A percentile compares a stretch with the other conserved stretches of the same genome.
phyloP scores from a whole-genome alignment of 345 rosid genomes.

The Linum usitatissimum region DNA sequence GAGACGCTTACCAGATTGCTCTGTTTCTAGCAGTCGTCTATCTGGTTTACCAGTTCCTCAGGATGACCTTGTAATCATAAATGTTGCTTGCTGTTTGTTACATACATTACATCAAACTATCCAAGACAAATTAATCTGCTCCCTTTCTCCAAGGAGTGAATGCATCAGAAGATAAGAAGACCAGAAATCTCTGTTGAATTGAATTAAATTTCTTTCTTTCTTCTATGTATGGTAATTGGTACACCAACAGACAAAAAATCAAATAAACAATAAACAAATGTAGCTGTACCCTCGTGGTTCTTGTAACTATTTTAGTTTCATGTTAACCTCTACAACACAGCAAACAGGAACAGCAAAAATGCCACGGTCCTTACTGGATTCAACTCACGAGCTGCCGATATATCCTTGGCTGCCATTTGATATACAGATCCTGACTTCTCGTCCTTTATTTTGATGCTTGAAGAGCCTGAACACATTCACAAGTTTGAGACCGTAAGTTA shows the following conservation, averaged over 20 bases:
- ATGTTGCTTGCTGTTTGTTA: too few relatives aligned
- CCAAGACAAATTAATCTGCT: too few relatives aligned
- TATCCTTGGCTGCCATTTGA: constrained; percentile 38
- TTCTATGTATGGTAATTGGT: constrained; percentile 7
- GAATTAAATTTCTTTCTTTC: background rate
- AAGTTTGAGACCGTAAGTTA: background rate
- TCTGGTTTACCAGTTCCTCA: constrained; percentile 77
- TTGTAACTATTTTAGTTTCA: constrained; percentile 10
- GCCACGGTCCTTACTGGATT: constrained; percentile 13
- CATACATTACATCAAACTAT: background rate
- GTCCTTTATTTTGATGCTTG: constrained; percentile 59
- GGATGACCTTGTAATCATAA: constrained; percentile 44
- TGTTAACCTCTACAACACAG: constrained; percentile 24
- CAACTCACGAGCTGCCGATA: constrained; percentile 28
- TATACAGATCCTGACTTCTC: constrained; percentile 34
- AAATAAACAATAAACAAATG: constrained; percentile 18
- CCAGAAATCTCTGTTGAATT: background rate
- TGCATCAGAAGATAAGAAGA: background rate
- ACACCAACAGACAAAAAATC: constrained; percentile 10
- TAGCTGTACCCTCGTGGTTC: constrained; percentile 3
- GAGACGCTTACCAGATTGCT: constrained; percentile 71
- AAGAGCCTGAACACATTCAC: constrained; percentile 45
- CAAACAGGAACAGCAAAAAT: constrained; percentile 23
- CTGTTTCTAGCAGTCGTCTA: constrained; percentile 64
- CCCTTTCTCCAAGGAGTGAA: too few relatives aligned